phyloP scores from a whole-genome alignment of 1,139 yeast species.

The Pichia sp. region DNA sequence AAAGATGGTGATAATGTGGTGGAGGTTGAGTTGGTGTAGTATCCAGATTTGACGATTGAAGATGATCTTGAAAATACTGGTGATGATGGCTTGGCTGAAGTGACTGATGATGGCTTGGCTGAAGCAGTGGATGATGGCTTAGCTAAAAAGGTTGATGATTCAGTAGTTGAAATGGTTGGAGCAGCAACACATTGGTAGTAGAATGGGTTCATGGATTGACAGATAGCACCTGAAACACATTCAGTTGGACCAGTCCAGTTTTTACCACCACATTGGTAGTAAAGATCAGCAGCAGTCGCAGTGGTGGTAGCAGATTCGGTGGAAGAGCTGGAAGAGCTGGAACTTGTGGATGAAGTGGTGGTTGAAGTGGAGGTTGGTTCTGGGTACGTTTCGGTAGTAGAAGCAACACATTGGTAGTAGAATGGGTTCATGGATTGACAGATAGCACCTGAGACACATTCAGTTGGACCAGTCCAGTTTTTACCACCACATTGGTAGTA shows the following conservation, averaged over 20 bases:
- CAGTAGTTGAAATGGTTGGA: constrained; percentile 1
- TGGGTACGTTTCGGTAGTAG: not conserved
- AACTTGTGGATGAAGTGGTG: constrained; percentile 3
- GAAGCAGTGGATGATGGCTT: not conserved
- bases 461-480: constrained; percentile 9
- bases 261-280: constrained; percentile 15
- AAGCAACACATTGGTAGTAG: constrained; percentile 10
- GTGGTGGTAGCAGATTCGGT: not conserved
- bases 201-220: constrained; percentile 10
- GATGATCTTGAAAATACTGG: not conserved
- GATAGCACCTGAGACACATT: constrained; percentile 1
- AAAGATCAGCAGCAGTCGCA: constrained; percentile 1
- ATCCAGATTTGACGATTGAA: not conserved
- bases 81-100: not conserved
- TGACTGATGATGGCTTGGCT: not conserved
- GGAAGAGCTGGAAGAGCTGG: constrained; percentile 1
- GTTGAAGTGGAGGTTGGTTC: constrained; percentile 3
- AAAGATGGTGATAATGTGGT: not conserved
- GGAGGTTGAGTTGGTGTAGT: not conserved
- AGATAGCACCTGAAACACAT: constrained; percentile 9
- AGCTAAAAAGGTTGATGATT: not conserved
- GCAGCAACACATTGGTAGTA: constrained; percentile 12
- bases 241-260: constrained; percentile 10
- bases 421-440: constrained; percentile 10
- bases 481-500: constrained; percentile 15